phyloP scores from a whole-genome alignment of 257 asterid genomes.

The Forsythia viridissima region DNA sequence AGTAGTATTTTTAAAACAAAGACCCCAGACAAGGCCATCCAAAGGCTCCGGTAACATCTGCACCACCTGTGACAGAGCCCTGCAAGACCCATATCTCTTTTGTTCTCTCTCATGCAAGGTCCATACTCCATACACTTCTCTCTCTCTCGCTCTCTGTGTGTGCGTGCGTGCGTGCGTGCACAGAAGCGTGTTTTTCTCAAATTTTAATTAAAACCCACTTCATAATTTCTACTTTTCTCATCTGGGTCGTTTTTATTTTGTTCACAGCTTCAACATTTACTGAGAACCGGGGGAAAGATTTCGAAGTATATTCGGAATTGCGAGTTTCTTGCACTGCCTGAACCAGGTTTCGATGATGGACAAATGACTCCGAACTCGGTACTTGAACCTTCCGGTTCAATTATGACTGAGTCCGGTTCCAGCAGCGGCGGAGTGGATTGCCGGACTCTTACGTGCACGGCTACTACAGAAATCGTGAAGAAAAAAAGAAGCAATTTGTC shows the following conservation, averaged over 20 bases:
- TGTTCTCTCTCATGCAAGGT: slow-evolving; percentile 61
- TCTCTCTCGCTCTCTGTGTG: not conserved
- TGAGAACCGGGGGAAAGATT: slow-evolving; percentile 25
- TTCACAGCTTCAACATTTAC: slow-evolving; percentile 38
- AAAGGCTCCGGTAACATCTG: slow-evolving; percentile 32
- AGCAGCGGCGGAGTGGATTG: slow-evolving; percentile 27
- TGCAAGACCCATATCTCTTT: slow-evolving; percentile 33
- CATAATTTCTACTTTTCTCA: not conserved
- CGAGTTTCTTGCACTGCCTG: slow-evolving; percentile 28
- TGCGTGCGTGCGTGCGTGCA: not conserved
- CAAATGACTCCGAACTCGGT: slow-evolving; percentile 46
- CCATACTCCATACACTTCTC: not conserved
- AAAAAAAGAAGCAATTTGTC: slow-evolving; percentile 48
- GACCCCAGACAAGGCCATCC: slow-evolving; percentile 27
- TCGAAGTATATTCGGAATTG: slow-evolving; percentile 29
- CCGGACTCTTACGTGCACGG: slow-evolving; percentile 42
- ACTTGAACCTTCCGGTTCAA: slow-evolving; percentile 37
- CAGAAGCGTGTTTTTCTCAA: not conserved
- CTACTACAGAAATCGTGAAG: slow-evolving; percentile 53
- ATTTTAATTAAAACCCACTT: slow-evolving; percentile 13
- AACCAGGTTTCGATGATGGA: slow-evolving; percentile 36
- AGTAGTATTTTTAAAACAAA: slow-evolving; percentile 35
- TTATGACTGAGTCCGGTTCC: slow-evolving; percentile 39
- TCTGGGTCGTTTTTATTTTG: slow-evolving; percentile 14
- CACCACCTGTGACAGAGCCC: slow-evolving; percentile 33